Evolutionary conservation across 2,329 filamentous ascomycete species (phyloP), one percentile per base, ranked within the genome.

Genomic region (Trichoderma aggressivum): DNA sequence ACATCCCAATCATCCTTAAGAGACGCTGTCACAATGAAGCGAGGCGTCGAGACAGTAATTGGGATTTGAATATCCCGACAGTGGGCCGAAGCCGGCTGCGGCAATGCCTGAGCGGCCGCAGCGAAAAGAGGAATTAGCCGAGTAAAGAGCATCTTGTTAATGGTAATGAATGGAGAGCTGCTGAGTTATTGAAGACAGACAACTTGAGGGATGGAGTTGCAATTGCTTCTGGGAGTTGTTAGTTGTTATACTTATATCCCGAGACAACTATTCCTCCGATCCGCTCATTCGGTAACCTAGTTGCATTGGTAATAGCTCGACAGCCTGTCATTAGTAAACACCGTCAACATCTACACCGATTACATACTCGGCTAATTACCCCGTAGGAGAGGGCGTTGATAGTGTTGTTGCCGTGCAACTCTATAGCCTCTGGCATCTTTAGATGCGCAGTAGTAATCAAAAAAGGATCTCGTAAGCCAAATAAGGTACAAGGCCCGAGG

Each of bases 21-120:
- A 16, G 50, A 30, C 16, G 53, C 53, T 12, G 64, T 43, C 34
- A 67, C 34, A 18, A 67, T 59, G 18, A 67, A 67, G 18, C 64
- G 64, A 59, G 64, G 34, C 18, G 26, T 32, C 32, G 64, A 67
- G 8, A 67, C 64, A 24, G 64, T 67, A 43, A 67, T 47, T 18
- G 53, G 64, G 53, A 67, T 67, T 18, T 67, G 55, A 26, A 68
- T 26, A n/a, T 68, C 65, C 30, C 36, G 53, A n/a, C 65, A 68
- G 16, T 28, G 11, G 10, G 24, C 55, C 18, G 65, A 60, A 26
- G 12, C 5, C 7, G 64, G 24, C 32, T 67, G 64, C 34, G 64
- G 64, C 11, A 67, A 10, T 30, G 64, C 64, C 26, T 58, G 64
- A n/a, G 26, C 64, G 11, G 53, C 53, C 18, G 53, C 64, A 11